phyloP scores from a whole-genome alignment of 305 asterid genomes.

The Fraxinus velutina region DNA sequence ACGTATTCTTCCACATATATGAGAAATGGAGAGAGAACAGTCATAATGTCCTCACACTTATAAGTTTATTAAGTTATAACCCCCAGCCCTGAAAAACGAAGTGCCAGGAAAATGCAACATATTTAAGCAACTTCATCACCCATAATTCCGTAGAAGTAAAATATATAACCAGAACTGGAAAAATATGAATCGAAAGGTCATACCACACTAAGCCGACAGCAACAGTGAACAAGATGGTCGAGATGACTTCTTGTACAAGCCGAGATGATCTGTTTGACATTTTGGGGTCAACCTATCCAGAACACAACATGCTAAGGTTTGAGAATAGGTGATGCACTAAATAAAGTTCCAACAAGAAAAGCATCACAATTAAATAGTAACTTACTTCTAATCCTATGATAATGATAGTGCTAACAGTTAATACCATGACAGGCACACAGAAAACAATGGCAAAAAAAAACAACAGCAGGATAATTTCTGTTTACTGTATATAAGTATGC shows the following conservation, averaged over 20 bases:
- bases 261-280: constrained; percentile 66
- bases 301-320: constrained; percentile 23
- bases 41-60: constrained; percentile 4
- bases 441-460: neutral
- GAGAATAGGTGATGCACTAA: constrained; percentile 6
- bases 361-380: constrained; percentile 2
- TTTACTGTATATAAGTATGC: neutral
- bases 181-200: constrained; percentile 20
- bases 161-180: neutral
- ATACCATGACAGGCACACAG: neutral
- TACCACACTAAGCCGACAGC: constrained; percentile 89
- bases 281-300: constrained; percentile 77
- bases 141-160: neutral
- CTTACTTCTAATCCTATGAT: constrained; percentile 2
- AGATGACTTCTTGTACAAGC: constrained; percentile 68
- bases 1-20: neutral
- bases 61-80: neutral
- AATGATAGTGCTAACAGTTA: neutral
- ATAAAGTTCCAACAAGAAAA: constrained; percentile 13
- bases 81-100: neutral
- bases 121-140: neutral
- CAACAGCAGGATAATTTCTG: neutral
- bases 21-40: constrained; percentile 5
- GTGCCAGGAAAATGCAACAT: constrained; percentile 1
- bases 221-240: constrained; percentile 74